Evolutionary conservation across 192 early-diverging fungal genomes (phyloP), one percentile per base, ranked within the genome.

Genomic region (Funneliformis mosseae): DNA sequence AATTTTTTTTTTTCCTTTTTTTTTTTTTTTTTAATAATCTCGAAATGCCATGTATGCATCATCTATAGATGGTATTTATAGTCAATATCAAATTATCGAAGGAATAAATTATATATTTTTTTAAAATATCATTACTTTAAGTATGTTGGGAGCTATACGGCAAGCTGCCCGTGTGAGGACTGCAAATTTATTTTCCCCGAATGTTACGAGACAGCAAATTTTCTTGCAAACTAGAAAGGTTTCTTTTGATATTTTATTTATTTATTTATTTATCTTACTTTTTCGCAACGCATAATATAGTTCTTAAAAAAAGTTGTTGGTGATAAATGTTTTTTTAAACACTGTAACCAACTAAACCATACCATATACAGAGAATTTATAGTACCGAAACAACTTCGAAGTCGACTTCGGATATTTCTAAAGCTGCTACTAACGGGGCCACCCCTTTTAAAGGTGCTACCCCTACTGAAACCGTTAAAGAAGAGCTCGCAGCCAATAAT

Each of bases 311-410:
- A 66, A 28, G 25, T 28, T 33, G 23, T 64, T 25, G 25, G 63
- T 28, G 68, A 70, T 70, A 70, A 70, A 43, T 5, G 18, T 42
- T 11, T 66, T 66, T 69, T 70, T 70, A 42, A 70, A 70, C 6
- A 16, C 68, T 21, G 39, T 21, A 41, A 41, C 33, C 67, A 39
- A 69, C 28, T 33, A 33, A 33, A 33, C 33, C 33, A 33, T n/a
- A 33, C 33, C 3, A 33, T 33, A n/a, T 41, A 43, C 68, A 70
- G 68, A 70, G 68, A 41, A n/a, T 70, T 70, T 33, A 21, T 9
- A 70, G 68, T 42, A 43, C 33, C 39, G 68, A 42, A 25, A 33
- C 12, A 16, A n/a, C 68, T 42, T 33, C 68, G 68, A 70, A 70
- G 21, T 18, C 39, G n/a, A 70, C 68, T 8, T 10, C 68, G 18